These are phyloP conservation scores for Neurospora cerealis DNA, from an alignment of 495 filamentous ascomycete species.

Conservation along the genomic window DNA sequence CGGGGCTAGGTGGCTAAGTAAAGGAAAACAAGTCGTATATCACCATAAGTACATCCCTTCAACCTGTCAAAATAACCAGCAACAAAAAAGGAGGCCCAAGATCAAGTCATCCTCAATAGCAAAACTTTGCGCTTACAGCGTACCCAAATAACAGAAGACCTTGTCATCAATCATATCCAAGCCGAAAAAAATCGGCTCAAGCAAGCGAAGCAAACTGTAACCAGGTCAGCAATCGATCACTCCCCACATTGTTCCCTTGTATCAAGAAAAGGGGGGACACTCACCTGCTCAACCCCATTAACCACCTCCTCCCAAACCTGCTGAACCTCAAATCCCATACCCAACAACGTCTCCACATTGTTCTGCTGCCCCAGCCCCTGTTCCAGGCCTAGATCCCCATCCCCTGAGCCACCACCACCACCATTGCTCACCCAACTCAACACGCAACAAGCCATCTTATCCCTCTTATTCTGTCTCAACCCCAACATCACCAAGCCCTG, in stretches of 20 bases:
- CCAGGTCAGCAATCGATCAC: neutral
- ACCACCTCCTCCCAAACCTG: constrained; percentile 74
- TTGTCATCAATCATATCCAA: neutral
- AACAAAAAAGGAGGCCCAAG: neutral
- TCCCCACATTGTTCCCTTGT: too few species aligned
- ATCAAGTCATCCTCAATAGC: neutral
- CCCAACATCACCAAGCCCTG: constrained; percentile 76
- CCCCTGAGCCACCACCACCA: neutral
- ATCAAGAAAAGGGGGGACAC: constrained; percentile 4
- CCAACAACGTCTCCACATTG: constrained; percentile 58
- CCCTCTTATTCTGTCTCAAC: constrained; percentile 70
- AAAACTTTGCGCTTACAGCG: neutral
- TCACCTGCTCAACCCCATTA: constrained; percentile 57
- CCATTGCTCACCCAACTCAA: constrained; percentile 55
- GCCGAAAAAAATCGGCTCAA: neutral
- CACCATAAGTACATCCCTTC: neutral
- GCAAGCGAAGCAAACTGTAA: neutral
- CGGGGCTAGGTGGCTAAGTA: neutral
- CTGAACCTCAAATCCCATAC: constrained; percentile 67
- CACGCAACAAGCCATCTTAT: constrained; percentile 46
- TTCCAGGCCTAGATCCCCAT: neutral
- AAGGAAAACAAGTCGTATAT: neutral
- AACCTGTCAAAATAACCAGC: neutral
- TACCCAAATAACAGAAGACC: neutral
- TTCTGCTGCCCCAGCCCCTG: constrained; percentile 36